phyloP scores from a whole-genome alignment of 345 rosid species.

The Rhodomyrtus tomentosa region DNA sequence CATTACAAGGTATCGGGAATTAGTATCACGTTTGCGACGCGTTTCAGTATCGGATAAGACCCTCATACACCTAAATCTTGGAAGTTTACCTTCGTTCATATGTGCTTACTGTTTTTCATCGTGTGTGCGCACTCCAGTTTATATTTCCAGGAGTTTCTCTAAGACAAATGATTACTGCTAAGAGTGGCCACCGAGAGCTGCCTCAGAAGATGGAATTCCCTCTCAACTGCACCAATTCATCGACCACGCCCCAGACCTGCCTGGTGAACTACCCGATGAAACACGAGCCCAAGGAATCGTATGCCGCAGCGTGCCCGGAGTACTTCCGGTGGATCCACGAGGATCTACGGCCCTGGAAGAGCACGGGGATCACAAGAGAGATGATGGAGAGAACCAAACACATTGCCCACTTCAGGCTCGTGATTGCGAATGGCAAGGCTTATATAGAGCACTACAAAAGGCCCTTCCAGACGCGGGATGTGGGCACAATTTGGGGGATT shows the following conservation, averaged over 20 bases:
- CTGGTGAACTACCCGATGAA: background rate
- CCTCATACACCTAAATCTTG: background rate
- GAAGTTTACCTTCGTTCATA: background rate
- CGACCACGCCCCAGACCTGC: background rate
- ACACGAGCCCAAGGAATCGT: background rate
- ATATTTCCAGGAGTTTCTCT: background rate
- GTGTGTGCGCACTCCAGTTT: background rate
- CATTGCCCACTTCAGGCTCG: conserved; percentile 20
- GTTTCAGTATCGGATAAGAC: background rate
- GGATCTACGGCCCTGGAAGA: conserved; percentile 25
- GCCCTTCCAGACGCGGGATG: conserved; percentile 17
- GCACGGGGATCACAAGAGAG: conserved; percentile 14
- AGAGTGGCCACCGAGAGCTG: background rate
- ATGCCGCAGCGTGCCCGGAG: conserved; percentile 8
- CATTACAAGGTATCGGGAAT: background rate
- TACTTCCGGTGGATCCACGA: conserved; percentile 27
- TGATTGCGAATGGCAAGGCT: conserved; percentile 20
- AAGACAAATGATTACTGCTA: background rate
- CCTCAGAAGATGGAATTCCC: background rate
- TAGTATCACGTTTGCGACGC: background rate
- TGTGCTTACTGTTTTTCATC: background rate
- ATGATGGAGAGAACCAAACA: conserved; percentile 6
- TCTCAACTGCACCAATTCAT: background rate
- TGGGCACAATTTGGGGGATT: conserved; percentile 25
- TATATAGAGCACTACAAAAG: conserved; percentile 14